phyloP scores from a whole-genome alignment of 2,329 filamentous ascomycete genomes.

The Pyricularia pennisetigena region DNA sequence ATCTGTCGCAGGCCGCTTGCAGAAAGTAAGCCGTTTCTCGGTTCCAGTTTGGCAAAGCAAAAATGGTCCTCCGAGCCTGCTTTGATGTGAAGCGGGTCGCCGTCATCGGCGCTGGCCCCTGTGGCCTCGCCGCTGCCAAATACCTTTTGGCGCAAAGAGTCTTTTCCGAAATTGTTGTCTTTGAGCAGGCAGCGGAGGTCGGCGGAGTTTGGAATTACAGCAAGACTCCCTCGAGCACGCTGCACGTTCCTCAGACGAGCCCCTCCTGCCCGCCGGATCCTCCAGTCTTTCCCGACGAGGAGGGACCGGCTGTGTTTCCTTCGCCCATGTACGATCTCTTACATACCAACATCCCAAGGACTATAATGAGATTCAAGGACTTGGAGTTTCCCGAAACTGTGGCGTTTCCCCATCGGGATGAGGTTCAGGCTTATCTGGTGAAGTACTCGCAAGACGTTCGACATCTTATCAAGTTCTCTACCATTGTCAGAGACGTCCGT shows the following conservation, averaged over 20 bases:
- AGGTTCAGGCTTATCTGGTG: slow-evolving; percentile 65
- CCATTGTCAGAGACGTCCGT: slow-evolving; percentile 54
- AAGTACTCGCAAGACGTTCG: slow-evolving; percentile 60
- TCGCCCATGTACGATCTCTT: slow-evolving; percentile 75
- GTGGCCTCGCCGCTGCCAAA: slow-evolving; percentile 70
- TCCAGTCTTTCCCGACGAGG: slow-evolving; percentile 39
- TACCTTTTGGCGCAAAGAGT: slow-evolving; percentile 60
- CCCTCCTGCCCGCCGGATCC: slow-evolving; percentile 52
- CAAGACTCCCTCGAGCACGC: slow-evolving; percentile 33
- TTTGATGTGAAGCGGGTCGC: slow-evolving; percentile 55
- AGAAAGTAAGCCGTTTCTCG: neutral
- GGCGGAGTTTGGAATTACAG: slow-evolving; percentile 87
- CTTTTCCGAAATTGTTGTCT: slow-evolving; percentile 64
- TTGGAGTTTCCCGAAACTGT: slow-evolving; percentile 51
- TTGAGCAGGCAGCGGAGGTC: slow-evolving; percentile 67
- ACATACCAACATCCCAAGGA: slow-evolving; percentile 78
- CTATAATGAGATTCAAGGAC: slow-evolving; percentile 73
- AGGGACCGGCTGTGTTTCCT: slow-evolving; percentile 51
- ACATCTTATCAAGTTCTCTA: slow-evolving; percentile 58
- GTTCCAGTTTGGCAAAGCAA: neutral
- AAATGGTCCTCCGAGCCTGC: slow-evolving; percentile 4
- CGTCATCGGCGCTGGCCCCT: slow-evolving; percentile 75
- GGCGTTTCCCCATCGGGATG: slow-evolving; percentile 63
- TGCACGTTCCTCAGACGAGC: slow-evolving; percentile 58
- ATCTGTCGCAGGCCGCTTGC: neutral